phyloP scores from a whole-genome alignment of 202 grass and related monocot species.

The Eragrostis tef region DNA sequence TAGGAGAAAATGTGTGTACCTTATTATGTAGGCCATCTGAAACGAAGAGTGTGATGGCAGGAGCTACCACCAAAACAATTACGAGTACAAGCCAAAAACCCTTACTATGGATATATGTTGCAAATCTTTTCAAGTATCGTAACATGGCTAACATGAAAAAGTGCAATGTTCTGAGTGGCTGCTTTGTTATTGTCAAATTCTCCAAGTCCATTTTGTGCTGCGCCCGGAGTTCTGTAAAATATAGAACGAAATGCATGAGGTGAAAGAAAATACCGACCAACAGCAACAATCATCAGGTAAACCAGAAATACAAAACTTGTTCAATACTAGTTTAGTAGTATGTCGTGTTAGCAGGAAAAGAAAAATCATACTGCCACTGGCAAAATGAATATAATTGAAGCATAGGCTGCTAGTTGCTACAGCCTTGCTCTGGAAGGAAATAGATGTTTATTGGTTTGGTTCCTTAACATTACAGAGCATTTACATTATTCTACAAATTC shows the following conservation, averaged over 20 bases:
- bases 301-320: background rate
- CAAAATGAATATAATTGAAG: constrained; percentile 22
- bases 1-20: constrained; percentile 48
- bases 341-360: constrained; percentile 9
- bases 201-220: constrained; percentile 71
- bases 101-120: constrained; percentile 66
- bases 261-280: constrained; percentile 29
- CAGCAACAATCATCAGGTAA: background rate
- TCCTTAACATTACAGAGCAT: constrained; percentile 3
- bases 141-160: constrained; percentile 74
- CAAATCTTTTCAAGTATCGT: constrained; percentile 67
- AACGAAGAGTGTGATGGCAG: constrained; percentile 48
- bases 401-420: background rate
- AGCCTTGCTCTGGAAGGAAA: constrained; percentile 1
- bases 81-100: constrained; percentile 59
- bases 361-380: background rate
- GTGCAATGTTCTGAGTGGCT: constrained; percentile 69
- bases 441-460: background rate
- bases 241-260: constrained; percentile 26
- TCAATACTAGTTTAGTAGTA: background rate
- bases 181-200: constrained; percentile 72
- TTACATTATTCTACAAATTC: constrained; percentile 5
- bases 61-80: constrained; percentile 56
- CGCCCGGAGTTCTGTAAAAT: constrained; percentile 66
- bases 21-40: constrained; percentile 77